Evolutionary conservation across 805 yeast genomes (phyloP), one percentile per base, ranked within the genome.

Genomic region (Yarrowia sp.): DNA sequence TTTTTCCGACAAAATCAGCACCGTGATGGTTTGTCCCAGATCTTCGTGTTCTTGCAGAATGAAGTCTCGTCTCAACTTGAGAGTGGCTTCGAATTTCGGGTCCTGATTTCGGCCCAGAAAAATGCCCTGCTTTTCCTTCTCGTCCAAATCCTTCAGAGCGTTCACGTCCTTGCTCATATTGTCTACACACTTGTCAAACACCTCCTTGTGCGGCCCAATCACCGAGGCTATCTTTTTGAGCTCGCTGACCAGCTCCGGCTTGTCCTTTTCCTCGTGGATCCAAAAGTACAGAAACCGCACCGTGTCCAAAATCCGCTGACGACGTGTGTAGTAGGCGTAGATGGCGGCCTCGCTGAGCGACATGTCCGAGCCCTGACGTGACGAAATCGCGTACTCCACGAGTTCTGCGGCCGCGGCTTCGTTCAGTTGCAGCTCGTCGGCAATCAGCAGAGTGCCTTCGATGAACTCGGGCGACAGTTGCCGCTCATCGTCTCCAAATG

Each of bases 331-430:
- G 75, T 85, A 92, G 10, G 86, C 82, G 7, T 89, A 84, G 69
- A 86, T 84, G 0, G 95, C 97, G 20, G 78, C 70, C 70, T 75
- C 74, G 44, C 73, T 69, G 1, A 77, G 75, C 33, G 73, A 69
- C 44, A 79, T 69, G 50, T 75, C 79, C 2, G 84, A 79, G 12
- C 78, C 78, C 72, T 73, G 77, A 69, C 73, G 76, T 65, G 72
- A 79, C 30, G 75, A 75, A 19, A 79, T 73, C 3, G 92, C 83
- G 69, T 77, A 75, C 63, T 79, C 83, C 2, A 93, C 80, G 34
- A 91, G 74, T 73, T 92, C 90, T 0, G 96, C 95, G 1, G 91
- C 84, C 2, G 84, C 80, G 36, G 90, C 65, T 75, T 94, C 98
- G 76, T 94, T 96, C 64, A 94, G 79, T 61, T 90, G 81, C 65